These are phyloP conservation scores for Claviceps cyperi DNA, from an alignment of 2,329 filamentous ascomycete species.

Conservation along the genomic window DNA sequence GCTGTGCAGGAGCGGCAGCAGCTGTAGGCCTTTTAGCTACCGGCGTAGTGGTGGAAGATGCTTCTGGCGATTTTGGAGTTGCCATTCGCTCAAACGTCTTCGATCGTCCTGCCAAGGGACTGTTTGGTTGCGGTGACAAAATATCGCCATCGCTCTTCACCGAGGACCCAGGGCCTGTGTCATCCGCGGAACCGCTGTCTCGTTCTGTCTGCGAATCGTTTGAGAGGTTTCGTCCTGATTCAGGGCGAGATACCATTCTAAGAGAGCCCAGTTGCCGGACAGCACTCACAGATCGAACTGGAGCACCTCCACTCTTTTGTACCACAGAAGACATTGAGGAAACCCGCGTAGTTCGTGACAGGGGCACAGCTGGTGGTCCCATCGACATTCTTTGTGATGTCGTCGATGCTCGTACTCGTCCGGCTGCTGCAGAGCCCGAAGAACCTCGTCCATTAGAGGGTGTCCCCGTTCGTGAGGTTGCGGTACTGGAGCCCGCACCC, in stretches of 20 bases:
- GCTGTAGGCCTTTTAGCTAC: conserved; percentile 16
- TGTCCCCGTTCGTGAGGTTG: conserved; percentile 49
- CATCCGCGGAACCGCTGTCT: conserved; percentile 23
- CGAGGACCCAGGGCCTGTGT: conserved; percentile 25
- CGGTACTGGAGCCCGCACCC: conserved; percentile 38
- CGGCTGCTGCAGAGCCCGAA: conserved; percentile 16
- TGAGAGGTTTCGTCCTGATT: conserved; percentile 29
- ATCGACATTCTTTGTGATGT: conserved; percentile 46
- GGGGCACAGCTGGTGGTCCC: conserved; percentile 46
- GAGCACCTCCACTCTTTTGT: conserved; percentile 17
- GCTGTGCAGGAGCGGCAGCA: conserved; percentile 14
- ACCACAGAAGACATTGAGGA: conserved; percentile 28
- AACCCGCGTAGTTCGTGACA: conserved; percentile 28
- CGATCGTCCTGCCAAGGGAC: conserved; percentile 35
- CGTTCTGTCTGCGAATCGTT: conserved; percentile 30
- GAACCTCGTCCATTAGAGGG: conserved; percentile 40
- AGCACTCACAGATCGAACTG: conserved; percentile 24
- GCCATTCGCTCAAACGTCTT: conserved; percentile 39
- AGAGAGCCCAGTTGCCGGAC: conserved; percentile 25
- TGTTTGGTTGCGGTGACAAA: conserved; percentile 33
- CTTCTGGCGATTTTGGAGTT: conserved; percentile 17
- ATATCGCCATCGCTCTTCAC: conserved; percentile 37
- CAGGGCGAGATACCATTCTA: conserved; percentile 22
- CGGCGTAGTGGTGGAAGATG: conserved; percentile 16
- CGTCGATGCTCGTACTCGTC: conserved; percentile 41